Evolutionary conservation across 2,329 filamentous ascomycete species (phyloP).

Genomic region (Fusarium proliferatum): DNA sequence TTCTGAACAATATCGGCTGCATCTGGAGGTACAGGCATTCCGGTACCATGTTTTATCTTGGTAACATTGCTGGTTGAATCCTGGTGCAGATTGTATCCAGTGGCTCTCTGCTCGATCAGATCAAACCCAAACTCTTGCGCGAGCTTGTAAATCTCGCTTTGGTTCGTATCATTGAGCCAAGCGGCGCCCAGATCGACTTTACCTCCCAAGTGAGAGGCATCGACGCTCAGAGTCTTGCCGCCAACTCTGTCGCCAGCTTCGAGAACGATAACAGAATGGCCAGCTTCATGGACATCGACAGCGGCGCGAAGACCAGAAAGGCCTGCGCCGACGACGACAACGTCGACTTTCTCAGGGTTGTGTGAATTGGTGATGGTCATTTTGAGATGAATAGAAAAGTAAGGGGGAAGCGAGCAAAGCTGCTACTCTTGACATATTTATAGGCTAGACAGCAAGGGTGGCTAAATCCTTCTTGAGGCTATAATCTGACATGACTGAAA

Average conservation of each 20-base stretch:
- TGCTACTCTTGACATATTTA: background rate
- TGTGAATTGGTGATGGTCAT: slow-evolving; percentile 8
- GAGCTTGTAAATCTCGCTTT: slow-evolving; percentile 32
- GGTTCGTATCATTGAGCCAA: slow-evolving; percentile 42
- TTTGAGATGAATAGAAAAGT: background rate
- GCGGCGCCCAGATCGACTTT: slow-evolving; percentile 40
- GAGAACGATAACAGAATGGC: slow-evolving; percentile 55
- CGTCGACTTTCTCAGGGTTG: slow-evolving; percentile 12
- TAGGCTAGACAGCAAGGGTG: background rate
- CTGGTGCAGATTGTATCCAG: slow-evolving; percentile 20
- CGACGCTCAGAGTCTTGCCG: slow-evolving; percentile 53
- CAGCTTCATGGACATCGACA: slow-evolving; percentile 46
- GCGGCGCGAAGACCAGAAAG: slow-evolving; percentile 52
- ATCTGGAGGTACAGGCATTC: slow-evolving; percentile 10
- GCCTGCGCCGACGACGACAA: slow-evolving; percentile 43
- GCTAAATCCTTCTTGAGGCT: background rate
- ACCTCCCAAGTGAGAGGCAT: slow-evolving; percentile 1
- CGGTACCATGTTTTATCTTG: slow-evolving; percentile 18
- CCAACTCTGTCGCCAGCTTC: slow-evolving; percentile 62
- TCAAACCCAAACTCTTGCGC: slow-evolving; percentile 32
- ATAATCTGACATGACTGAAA: slow-evolving; percentile 21
- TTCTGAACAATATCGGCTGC: slow-evolving; percentile 6
- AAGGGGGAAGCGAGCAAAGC: background rate
- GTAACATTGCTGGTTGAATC: slow-evolving; percentile 12
- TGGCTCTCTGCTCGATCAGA: slow-evolving; percentile 29